Evolutionary conservation across 2,329 filamentous ascomycete species (phyloP).

Genomic region (Cadophora luteo-olivacea): DNA sequence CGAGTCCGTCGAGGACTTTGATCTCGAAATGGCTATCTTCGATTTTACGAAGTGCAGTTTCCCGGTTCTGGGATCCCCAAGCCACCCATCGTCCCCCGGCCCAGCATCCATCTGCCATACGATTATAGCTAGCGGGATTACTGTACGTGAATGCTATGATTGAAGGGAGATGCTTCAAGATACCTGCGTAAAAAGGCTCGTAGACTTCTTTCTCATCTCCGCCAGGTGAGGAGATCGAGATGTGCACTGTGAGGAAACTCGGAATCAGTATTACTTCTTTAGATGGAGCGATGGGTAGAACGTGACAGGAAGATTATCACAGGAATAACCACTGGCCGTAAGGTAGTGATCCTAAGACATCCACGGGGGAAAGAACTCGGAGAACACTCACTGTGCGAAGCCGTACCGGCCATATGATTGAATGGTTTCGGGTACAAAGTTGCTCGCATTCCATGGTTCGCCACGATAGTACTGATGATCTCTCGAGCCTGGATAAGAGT

Average conservation of each 20-base stretch:
- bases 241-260: constrained; percentile 52
- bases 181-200: constrained; percentile 73
- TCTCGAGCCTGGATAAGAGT: constrained; percentile 74
- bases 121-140: constrained; percentile 70
- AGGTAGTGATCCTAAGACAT: no score
- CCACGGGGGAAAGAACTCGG: no score
- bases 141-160: constrained; percentile 74
- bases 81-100: constrained; percentile 78
- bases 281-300: no score
- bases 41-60: constrained; percentile 75
- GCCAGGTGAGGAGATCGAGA: constrained; percentile 61
- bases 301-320: no score
- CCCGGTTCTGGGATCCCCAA: constrained; percentile 84
- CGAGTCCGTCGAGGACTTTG: constrained; percentile 77
- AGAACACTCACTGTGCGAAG: constrained; percentile 56
- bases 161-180: constrained; percentile 69
- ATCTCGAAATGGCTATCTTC: constrained; percentile 76
- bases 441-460: constrained; percentile 66
- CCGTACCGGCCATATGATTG: constrained; percentile 63
- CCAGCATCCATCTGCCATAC: constrained; percentile 74
- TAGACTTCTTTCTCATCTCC: constrained; percentile 52
- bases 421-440: constrained; percentile 79
- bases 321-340: no score
- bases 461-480: constrained; percentile 69
- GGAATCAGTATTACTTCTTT: no score